Conservation (phyloP, 2,329 filamentous ascomycete species). For the Annulohypoxylon truncatum region DNA sequence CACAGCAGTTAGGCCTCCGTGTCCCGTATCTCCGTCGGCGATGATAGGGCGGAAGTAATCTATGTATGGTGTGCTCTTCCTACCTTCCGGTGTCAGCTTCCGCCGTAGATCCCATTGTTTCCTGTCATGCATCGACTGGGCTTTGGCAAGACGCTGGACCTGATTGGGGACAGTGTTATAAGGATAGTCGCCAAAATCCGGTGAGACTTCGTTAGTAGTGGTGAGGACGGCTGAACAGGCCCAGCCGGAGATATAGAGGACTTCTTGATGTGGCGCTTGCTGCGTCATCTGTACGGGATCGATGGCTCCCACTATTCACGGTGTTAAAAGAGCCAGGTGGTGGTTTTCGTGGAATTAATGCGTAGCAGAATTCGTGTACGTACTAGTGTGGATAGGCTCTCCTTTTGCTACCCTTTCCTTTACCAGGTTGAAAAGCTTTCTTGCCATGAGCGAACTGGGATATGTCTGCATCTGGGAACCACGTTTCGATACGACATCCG, state of each 20-base stretch:
- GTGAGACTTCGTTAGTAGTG: slow-evolving; percentile 94
- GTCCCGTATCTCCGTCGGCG: slow-evolving; percentile 95
- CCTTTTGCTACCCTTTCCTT: slow-evolving; percentile 81
- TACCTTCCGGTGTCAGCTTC: slow-evolving; percentile 79
- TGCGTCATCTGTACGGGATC: slow-evolving; percentile 99
- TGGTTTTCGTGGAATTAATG: neutral
- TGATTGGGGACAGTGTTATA: slow-evolving; percentile 99
- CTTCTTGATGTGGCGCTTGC: slow-evolving; percentile 94
- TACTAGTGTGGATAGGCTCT: slow-evolving; percentile 93
- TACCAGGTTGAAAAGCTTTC: slow-evolving; percentile 92
- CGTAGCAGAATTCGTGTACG: slow-evolving; percentile 47
- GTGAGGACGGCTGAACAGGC: slow-evolving; percentile 95
- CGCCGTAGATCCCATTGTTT: slow-evolving; percentile 91
- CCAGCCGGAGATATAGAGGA: slow-evolving; percentile 97
- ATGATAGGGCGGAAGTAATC: slow-evolving; percentile 96
- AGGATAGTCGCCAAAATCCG: slow-evolving; percentile 98
- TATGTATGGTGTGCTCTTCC: slow-evolving; percentile 80
- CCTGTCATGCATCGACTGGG: slow-evolving; percentile 95
- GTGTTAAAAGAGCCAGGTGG: slow-evolving; percentile 8
- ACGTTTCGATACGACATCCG: slow-evolving; percentile 92
- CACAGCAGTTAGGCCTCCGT: slow-evolving; percentile 91
- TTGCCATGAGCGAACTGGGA: slow-evolving; percentile 92
- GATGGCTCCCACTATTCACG: slow-evolving; percentile 84
- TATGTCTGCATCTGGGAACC: slow-evolving; percentile 89
- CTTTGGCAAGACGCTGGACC: slow-evolving; percentile 94